phyloP scores from a whole-genome alignment of 2,329 filamentous ascomycete species.

The Penicillium sp. region DNA sequence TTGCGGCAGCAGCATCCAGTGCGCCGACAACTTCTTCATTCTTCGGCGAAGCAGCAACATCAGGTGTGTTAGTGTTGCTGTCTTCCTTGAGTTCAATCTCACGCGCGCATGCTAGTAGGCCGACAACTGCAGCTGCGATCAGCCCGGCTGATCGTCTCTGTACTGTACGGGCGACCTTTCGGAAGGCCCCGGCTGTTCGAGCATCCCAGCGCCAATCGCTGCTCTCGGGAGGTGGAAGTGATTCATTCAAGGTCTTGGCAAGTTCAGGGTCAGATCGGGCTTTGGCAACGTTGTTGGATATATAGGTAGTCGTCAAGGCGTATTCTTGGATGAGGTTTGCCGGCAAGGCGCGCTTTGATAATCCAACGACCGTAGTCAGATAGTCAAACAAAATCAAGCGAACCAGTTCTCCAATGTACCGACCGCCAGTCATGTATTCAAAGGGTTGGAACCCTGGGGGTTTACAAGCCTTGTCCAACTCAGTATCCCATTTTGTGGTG shows the following conservation, averaged over 20 bases:
- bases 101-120: constrained; percentile 66
- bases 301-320: constrained; percentile 69
- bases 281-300: constrained; percentile 68
- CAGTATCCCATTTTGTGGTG: constrained; percentile 69
- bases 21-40: constrained; percentile 26
- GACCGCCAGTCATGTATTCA: constrained; percentile 80
- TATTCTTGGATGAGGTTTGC: constrained; percentile 58
- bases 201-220: constrained; percentile 64
- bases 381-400: constrained; percentile 70
- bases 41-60: constrained; percentile 29
- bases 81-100: constrained; percentile 58
- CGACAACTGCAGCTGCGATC: constrained; percentile 71
- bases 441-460: constrained; percentile 76
- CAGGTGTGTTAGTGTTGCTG: constrained; percentile 39
- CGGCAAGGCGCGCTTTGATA: constrained; percentile 52
- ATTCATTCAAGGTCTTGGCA: constrained; percentile 51
- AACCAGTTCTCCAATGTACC: constrained; percentile 76
- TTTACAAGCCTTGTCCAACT: constrained; percentile 67
- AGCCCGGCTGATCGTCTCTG: constrained; percentile 72
- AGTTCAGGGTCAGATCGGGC: constrained; percentile 51
- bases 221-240: constrained; percentile 52
- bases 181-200: constrained; percentile 60
- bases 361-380: constrained; percentile 49
- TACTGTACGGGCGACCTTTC: constrained; percentile 68
- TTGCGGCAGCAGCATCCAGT: constrained; percentile 5